phyloP scores from a whole-genome alignment of 257 asterid genomes.

The Ajuga chamaepitys region DNA sequence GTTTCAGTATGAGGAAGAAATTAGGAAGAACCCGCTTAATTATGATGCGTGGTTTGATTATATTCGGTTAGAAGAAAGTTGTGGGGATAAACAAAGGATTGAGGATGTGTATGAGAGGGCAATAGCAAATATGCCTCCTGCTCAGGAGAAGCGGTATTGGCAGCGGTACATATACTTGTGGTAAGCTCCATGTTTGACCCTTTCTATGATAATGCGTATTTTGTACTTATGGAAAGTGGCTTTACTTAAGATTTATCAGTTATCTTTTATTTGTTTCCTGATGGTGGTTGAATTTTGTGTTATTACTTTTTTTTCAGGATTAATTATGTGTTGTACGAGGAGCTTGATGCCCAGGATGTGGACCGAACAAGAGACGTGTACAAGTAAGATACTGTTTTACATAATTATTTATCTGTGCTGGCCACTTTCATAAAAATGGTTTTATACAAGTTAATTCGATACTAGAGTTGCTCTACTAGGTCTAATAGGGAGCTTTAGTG shows the following conservation, averaged over 20 bases:
- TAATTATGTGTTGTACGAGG: slow-evolving; percentile 81
- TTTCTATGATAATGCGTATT: background rate
- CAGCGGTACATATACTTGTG: slow-evolving; percentile 87
- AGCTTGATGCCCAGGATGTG: slow-evolving; percentile 77
- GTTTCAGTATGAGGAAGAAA: slow-evolving; percentile 85
- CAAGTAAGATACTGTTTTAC: slow-evolving; percentile 36
- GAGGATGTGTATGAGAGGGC: slow-evolving; percentile 91
- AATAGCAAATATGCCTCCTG: slow-evolving; percentile 89
- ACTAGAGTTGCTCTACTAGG: background rate
- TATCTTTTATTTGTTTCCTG: slow-evolving; percentile 6
- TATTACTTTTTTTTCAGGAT: slow-evolving; percentile 41
- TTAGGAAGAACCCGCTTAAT: slow-evolving; percentile 73
- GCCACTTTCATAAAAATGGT: background rate
- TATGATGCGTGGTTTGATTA: slow-evolving; percentile 94
- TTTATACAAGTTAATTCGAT: background rate
- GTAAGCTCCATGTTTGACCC: slow-evolving; percentile 30
- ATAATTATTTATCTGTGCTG: background rate
- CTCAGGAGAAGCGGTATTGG: slow-evolving; percentile 89
- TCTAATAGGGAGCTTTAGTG: background rate
- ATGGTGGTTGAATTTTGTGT: slow-evolving; percentile 18
- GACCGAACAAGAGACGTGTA: slow-evolving; percentile 90
- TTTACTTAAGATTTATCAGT: background rate
- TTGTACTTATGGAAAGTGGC: background rate
- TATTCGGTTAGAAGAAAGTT: slow-evolving; percentile 70
- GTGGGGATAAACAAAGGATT: slow-evolving; percentile 54